These are phyloP conservation scores for Starmerella apicola DNA, from an alignment of 805 yeast species.

Conservation along the genomic window DNA sequence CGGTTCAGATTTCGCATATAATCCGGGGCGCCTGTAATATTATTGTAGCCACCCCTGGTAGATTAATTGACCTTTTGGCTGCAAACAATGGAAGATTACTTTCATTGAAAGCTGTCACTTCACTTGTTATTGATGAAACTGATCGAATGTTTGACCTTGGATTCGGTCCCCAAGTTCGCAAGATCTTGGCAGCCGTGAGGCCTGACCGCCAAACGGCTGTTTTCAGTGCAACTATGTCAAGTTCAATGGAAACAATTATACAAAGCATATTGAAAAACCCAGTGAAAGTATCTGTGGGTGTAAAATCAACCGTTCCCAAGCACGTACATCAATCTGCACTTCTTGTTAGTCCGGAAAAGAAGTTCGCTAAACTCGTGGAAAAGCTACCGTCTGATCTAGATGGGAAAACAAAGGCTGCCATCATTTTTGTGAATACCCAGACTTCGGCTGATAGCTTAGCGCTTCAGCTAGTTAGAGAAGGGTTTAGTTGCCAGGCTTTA, in stretches of 20 bases:
- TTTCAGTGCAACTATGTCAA: slow-evolving; percentile 90
- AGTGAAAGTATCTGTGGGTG: slow-evolving; percentile 67
- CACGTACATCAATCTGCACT: slow-evolving; percentile 51
- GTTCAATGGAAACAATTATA: slow-evolving; percentile 65
- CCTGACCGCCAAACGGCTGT: slow-evolving; percentile 82
- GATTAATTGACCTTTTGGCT: slow-evolving; percentile 77
- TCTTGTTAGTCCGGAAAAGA: slow-evolving; percentile 25
- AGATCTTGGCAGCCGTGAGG: slow-evolving; percentile 60
- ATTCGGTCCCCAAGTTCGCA: slow-evolving; percentile 87
- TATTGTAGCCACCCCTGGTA: slow-evolving; percentile 88
- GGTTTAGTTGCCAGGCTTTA: slow-evolving; percentile 51
- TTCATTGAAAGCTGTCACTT: slow-evolving; percentile 56
- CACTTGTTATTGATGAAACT: slow-evolving; percentile 87
- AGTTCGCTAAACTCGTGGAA: slow-evolving; percentile 43
- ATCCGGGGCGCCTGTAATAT: slow-evolving; percentile 61
- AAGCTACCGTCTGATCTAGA: slow-evolving; percentile 29
- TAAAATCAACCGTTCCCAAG: slow-evolving; percentile 65
- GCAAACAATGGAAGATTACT: slow-evolving; percentile 71
- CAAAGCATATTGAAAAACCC: slow-evolving; percentile 50
- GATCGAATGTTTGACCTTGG: slow-evolving; percentile 96
- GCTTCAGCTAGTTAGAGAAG: slow-evolving; percentile 38
- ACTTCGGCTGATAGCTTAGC: slow-evolving; percentile 66
- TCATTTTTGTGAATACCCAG: slow-evolving; percentile 82
- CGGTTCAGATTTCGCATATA: slow-evolving; percentile 65
- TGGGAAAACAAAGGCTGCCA: slow-evolving; percentile 14